Percentiles rank a stretch among this genome's conserved stretches.
phyloP scores from a whole-genome alignment of 441 rosid species.

The Populus hybrid region DNA sequence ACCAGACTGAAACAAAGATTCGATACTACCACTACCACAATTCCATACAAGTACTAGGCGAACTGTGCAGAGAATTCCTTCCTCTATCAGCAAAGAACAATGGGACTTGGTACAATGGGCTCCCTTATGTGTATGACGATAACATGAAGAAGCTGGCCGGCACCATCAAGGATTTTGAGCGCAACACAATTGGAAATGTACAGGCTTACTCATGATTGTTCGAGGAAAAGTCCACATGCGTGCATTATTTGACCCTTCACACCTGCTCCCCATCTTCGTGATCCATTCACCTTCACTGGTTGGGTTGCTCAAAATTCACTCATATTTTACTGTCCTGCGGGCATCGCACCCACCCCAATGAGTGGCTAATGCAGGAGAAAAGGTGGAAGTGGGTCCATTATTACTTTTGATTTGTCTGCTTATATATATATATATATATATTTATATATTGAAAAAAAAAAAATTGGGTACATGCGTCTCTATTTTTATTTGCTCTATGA shows the following conservation, averaged over 20 bases:
- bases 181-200: constrained; percentile 38
- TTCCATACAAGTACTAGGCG: constrained; percentile 52
- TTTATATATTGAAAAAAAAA: not conserved
- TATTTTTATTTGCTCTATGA: not conserved
- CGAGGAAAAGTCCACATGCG: constrained; percentile 1
- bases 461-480: not conserved
- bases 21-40: constrained; percentile 78
- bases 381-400: not conserved
- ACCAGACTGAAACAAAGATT: constrained; percentile 69
- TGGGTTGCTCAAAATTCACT: constrained; percentile 4
- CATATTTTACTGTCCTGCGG: not conserved
- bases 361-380: not conserved
- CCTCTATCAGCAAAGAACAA: constrained; percentile 48
- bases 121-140: constrained; percentile 64
- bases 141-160: constrained; percentile 59
- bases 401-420: not conserved
- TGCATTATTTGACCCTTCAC: not conserved
- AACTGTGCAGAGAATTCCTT: constrained; percentile 55
- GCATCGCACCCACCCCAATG: not conserved
- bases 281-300: not conserved
- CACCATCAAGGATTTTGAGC: constrained; percentile 58
- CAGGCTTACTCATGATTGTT: constrained; percentile 11
- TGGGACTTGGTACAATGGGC: constrained; percentile 48
- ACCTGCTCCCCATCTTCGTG: not conserved
- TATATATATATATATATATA: too few species aligned